Evolutionary conservation across 2,329 filamentous ascomycete genomes (phyloP).

Genomic region (Alternaria consortialis): DNA sequence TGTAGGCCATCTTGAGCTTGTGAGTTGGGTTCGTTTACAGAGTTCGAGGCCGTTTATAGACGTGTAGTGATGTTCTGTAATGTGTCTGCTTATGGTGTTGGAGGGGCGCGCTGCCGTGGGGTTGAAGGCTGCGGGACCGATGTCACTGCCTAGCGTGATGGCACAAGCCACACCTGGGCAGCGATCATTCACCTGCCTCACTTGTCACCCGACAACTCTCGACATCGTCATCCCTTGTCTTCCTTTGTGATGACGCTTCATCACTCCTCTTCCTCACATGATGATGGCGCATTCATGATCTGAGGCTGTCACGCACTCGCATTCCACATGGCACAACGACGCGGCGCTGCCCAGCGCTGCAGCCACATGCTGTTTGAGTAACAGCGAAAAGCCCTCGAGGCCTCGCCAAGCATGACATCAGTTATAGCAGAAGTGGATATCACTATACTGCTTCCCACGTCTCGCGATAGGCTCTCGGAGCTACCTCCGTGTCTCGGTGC

Average conservation of each 20-base stretch:
- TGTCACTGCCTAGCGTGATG: slow-evolving; percentile 1
- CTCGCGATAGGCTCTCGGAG: background rate
- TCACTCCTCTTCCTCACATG: slow-evolving; percentile 1
- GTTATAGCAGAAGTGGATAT: background rate
- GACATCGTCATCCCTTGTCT: slow-evolving; percentile 1
- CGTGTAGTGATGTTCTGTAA: slow-evolving; percentile 6
- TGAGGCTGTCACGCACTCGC: background rate
- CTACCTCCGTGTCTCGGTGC: background rate
- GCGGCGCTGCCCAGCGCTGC: background rate
- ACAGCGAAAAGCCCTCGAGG: background rate
- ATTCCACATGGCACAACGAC: background rate
- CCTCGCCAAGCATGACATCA: background rate
- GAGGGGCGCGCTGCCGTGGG: slow-evolving; percentile 16
- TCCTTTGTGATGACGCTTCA: background rate
- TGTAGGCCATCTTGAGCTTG: slow-evolving; percentile 74
- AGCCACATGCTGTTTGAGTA: background rate
- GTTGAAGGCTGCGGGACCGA: slow-evolving; percentile 3
- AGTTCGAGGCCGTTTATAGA: background rate
- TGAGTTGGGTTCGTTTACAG: background rate
- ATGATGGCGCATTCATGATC: background rate
- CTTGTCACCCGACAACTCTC: slow-evolving; percentile 3
- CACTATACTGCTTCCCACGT: background rate
- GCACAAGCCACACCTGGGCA: background rate
- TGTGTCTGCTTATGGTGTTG: slow-evolving; percentile 7
- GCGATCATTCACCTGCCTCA: background rate